phyloP scores from a whole-genome alignment of 148 eudicot genomes.

The Gaultheria prostrata region DNA sequence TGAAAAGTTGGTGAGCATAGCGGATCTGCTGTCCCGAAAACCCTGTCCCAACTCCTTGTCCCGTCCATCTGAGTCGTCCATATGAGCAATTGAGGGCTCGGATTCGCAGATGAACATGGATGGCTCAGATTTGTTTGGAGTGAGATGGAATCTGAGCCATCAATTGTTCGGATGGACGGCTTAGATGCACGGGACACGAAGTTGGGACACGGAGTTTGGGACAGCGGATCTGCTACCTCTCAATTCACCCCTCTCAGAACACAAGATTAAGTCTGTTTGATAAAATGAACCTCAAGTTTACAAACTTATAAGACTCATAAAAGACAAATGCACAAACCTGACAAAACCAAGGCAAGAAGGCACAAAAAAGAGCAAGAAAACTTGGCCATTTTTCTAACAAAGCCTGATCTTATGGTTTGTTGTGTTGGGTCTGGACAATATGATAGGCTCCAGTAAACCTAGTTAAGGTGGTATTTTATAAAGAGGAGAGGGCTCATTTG shows the following conservation, averaged over 20 bases:
- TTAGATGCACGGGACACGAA: too few species aligned
- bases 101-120: too few species aligned
- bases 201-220: too few species aligned
- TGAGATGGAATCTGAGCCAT: too few species aligned
- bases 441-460: neutral
- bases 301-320: neutral
- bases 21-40: too few species aligned
- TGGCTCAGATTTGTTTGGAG: too few species aligned
- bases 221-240: neutral
- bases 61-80: too few species aligned
- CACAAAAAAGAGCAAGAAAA: neutral
- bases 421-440: neutral
- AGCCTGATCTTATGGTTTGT: neutral
- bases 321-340: conserved; percentile 4
- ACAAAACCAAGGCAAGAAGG: neutral
- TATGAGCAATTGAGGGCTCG: too few species aligned
- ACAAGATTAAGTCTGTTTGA: neutral
- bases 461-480: neutral
- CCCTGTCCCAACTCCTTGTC: too few species aligned
- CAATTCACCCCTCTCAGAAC: neutral
- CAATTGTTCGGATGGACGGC: too few species aligned
- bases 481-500: neutral
- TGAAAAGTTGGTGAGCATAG: neutral
- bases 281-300: neutral
- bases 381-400: neutral